Evolutionary conservation across 164 flowering plant genomes (phyloP), one percentile per base, ranked within the genome.

Genomic region (Houttuynia cordata): DNA sequence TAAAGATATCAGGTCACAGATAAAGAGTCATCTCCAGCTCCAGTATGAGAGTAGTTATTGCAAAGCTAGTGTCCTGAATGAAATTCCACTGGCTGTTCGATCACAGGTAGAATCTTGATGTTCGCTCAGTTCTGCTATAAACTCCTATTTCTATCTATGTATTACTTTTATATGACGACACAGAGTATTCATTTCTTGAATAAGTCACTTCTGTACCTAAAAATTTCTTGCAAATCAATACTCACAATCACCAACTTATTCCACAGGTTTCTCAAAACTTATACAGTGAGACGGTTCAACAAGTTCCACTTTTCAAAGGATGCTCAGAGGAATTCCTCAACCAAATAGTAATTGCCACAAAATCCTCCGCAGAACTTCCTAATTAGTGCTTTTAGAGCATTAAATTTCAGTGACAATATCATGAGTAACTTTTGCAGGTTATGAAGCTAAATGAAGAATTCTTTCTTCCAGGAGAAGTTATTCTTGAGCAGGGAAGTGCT

Each of bases 401-500:
- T 45, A 12, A 12, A 12, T 45, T 4, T 45, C 4, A 45, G 49
- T 17, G 49, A 45, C 17, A 14, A 30, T n/a, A n/a, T 3, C 4
- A 18, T 8, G 21, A 56, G 3, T 7, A 55, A 60, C 22, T 42
- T 21, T 18, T 62, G 66, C 64, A 70, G 73, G 70, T 66, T 12
- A 55, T 54, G 49, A 66, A 59, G 63, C 64, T 70, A 20, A 62
- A 63, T 22, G 70, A 70, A 55, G 73, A 70, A 20, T 70, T 70
- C 58, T 66, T 66, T 21, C 69, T 70, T 34, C 73, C 73, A 10
- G 73, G 73, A 40, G 73, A 70, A 66, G 61, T 66, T 42, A 63
- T 70, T 19, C 62, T 70, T 22, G 73, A 70, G 25, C 73, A 70
- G 20, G 70, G 73, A 24, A 62, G 65, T 55, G 67, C 67, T 18